A percentile compares a stretch with the other conserved stretches of the same genome.
Conservation (phyloP, 2,329 filamentous ascomycete species). For the Botrytis paeoniae region DNA sequence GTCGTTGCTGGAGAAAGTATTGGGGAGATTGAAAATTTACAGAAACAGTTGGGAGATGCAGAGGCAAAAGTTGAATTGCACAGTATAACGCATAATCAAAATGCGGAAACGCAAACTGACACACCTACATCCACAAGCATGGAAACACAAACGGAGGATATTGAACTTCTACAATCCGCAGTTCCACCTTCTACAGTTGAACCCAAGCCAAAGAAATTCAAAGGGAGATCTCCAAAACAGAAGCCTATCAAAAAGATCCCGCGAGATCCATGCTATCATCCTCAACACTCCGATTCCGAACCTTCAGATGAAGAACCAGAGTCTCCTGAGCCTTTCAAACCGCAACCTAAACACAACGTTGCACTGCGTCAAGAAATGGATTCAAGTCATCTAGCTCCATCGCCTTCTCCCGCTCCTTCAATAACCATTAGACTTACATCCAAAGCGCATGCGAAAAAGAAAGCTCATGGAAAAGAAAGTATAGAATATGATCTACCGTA, state of each 20-base stretch:
- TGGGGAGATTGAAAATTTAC: background rate
- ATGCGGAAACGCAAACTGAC: background rate
- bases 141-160: background rate
- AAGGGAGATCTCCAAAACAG: background rate
- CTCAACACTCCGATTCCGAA: background rate
- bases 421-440: background rate
- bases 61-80: background rate
- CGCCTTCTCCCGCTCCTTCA: background rate
- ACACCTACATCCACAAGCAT: background rate
- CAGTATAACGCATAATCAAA: background rate
- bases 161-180: background rate
- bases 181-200: too few species aligned
- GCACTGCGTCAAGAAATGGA: background rate
- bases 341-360: background rate
- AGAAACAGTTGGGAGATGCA: background rate
- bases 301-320: background rate
- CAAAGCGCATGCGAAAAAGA: background rate
- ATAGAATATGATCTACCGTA: background rate
- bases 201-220: background rate
- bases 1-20: background rate
- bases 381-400: background rate
- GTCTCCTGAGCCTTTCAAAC: background rate
- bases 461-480: background rate
- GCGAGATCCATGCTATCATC: background rate
- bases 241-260: background rate